Conservation (phyloP, 306 rosid genomes). For the Lathyrus aphaca region DNA sequence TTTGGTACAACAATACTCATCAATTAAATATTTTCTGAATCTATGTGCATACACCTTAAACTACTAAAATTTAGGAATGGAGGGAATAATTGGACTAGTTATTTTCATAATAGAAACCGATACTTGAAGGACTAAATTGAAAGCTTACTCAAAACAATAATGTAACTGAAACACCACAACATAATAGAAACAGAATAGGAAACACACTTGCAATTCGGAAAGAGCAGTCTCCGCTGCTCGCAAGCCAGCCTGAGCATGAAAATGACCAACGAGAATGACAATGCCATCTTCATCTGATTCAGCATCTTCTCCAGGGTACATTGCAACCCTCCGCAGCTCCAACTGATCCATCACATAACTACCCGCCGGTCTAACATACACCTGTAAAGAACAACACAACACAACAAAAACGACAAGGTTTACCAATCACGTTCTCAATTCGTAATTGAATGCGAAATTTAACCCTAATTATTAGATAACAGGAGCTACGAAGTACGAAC, state of each 20-base stretch:
- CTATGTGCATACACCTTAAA: neutral
- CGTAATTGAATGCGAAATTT: neutral
- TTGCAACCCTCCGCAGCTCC: slow-evolving; percentile 79
- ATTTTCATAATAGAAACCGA: neutral
- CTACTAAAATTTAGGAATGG: neutral
- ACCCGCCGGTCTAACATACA: slow-evolving; percentile 96
- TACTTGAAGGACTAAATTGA: neutral
- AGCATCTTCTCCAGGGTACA: slow-evolving; percentile 61
- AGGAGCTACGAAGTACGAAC: slow-evolving; percentile 38
- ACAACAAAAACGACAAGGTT: neutral
- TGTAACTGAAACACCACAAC: neutral
- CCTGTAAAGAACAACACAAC: slow-evolving; percentile 46
- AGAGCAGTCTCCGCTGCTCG: slow-evolving; percentile 76
- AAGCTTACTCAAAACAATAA: neutral
- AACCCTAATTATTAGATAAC: neutral
- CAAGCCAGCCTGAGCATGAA: slow-evolving; percentile 71
- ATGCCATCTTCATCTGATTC: slow-evolving; percentile 57
- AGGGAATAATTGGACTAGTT: neutral
- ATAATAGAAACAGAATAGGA: slow-evolving; percentile 2
- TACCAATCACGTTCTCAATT: neutral
- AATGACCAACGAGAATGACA: slow-evolving; percentile 76
- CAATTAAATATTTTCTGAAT: neutral
- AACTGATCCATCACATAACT: slow-evolving; percentile 96
- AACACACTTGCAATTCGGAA: slow-evolving; percentile 67
- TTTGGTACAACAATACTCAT: slow-evolving; percentile 4